Evolutionary conservation across 306 rosid species (phyloP), one percentile per base, ranked within the genome.

Genomic region (Hippophae rhamnoides): DNA sequence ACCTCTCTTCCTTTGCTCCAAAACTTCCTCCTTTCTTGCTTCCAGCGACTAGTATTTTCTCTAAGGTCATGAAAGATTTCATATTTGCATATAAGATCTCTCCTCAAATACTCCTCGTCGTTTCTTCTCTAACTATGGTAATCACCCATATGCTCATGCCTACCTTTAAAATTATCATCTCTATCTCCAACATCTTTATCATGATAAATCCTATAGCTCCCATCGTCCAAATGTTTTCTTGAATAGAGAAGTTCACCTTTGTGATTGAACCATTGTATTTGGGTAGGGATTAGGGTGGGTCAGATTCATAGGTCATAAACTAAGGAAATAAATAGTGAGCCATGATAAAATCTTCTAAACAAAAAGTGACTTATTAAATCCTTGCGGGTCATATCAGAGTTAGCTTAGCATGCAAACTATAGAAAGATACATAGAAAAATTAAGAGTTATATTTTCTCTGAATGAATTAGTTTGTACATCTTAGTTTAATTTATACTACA

Each of bases 181-280:
- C 89, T 86, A 77, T 84, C 99, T 85, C 79, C 89, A 68, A 74
- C 77, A 72, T 86, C 90, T 85, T 85, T 92, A 27, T 88, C 95
- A 80, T 82, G 79, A n/a, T 78, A 80, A 69, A 60, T 81, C 79
- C 90, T 82, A 69, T 84, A 86, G 79, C 70, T 79, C 57, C 97
- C 99, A 79, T 93, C 88, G 74, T 86, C 97, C 56, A 86, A 72
- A 61, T 76, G 86, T 71, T 85, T 86, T 66, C 84, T 82, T 43
- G 81, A 70, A 72, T 72, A 78, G 60, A 75, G 23, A 18, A 18
- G 66, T 56, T 82, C 97, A 43, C 80, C 95, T 84, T 78, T 92
- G 72, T 86, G 23, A 18, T 18, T 18, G 23, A 18, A 18, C 23
- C 23, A 18, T 18, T 18, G 23, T 18, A 18, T 18, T 18, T 18